Evolutionary conservation across 2,329 filamentous ascomycete genomes (phyloP), one percentile per base, ranked within the genome.

Genomic region (Scedosporium apiospermum): DNA sequence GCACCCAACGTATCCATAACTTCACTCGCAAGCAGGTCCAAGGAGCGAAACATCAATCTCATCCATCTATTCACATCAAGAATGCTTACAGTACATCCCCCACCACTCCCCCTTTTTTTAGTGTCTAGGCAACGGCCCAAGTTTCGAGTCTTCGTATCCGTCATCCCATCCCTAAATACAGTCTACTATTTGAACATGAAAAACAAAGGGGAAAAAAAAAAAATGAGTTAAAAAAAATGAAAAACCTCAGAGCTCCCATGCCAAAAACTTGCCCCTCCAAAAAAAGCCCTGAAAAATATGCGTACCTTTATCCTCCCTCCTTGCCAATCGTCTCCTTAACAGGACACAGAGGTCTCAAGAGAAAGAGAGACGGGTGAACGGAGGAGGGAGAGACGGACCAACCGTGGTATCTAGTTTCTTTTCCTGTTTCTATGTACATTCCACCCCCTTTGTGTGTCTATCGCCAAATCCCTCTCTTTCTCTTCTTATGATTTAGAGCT

Each of bases 401-500:
- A 5, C 42, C 26, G 30, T 51, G 34, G n/a, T 42, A 46, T 60
- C 30, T 53, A n/a, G 18, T 46, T 42, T 53, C 27, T 51, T 16
- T 23, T 44, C 51, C n/a, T 38, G 12, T 62, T 51, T 30, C 38
- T 51, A 42, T 18, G 9, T 26, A 42, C 21, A 41, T 41, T 62
- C 14, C 16, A 9, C 53, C 30, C 6, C 21, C 46, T 61, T 30
- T 23, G 5, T 34, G 4, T 12, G 14, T 6, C 12, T 30, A 7
- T 30, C 26, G 14, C 51, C 44, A 41, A 5, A 18, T 49, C 12
- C 18, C n/a, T 42, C n/a, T 58, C 2, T 46, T 16, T 21, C 6
- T 44, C 42, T 57, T 26, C 51, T 57, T 44, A 18, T 58, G 41
- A 38, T 26, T 77, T 82, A 86, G 78, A 86, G 77, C 77, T 81